Conservation (phyloP, 2,329 filamentous ascomycete genomes). For the Fusarium sulawesiense region DNA sequence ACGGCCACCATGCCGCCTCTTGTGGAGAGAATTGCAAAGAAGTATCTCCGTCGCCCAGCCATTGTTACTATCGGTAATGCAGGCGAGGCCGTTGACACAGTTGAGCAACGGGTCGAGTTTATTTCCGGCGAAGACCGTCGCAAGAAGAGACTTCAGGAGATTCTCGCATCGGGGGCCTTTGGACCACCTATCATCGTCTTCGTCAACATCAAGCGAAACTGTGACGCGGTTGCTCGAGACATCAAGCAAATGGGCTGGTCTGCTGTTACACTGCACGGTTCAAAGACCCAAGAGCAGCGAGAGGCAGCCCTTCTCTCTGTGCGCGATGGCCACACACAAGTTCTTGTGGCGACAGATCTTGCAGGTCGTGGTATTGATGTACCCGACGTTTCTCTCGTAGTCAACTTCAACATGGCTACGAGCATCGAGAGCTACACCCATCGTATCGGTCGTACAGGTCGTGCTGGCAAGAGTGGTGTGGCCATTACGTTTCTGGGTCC, state of each 20-base stretch:
- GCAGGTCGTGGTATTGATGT: slow-evolving; percentile 98
- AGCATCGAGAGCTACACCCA: slow-evolving; percentile 97
- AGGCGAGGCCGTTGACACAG: slow-evolving; percentile 96
- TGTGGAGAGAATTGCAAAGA: slow-evolving; percentile 95
- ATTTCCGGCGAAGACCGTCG: slow-evolving; percentile 91
- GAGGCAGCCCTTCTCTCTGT: slow-evolving; percentile 91
- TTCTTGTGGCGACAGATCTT: slow-evolving; percentile 94
- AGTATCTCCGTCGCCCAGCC: slow-evolving; percentile 92
- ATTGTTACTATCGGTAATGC: slow-evolving; percentile 94
- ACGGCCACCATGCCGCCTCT: slow-evolving; percentile 96
- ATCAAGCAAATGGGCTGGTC: slow-evolving; percentile 95
- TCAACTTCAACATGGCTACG: slow-evolving; percentile 99
- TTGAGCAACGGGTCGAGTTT: slow-evolving; percentile 97
- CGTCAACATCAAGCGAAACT: slow-evolving; percentile 99
- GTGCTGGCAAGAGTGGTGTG: slow-evolving; percentile 96
- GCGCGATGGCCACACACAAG: slow-evolving; percentile 81
- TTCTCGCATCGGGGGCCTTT: slow-evolving; percentile 84
- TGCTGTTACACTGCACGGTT: slow-evolving; percentile 90
- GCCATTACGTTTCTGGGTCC: slow-evolving; percentile 94
- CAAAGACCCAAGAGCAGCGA: slow-evolving; percentile 97
- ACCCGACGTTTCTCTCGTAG: slow-evolving; percentile 88
- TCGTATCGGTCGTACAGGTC: slow-evolving; percentile 94
- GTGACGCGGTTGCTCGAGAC: slow-evolving; percentile 92
- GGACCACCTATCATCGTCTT: slow-evolving; percentile 95
- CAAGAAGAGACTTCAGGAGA: slow-evolving; percentile 95